phyloP scores from a whole-genome alignment of 108 stramenopile genomes.

The Skeletonema grethae region DNA sequence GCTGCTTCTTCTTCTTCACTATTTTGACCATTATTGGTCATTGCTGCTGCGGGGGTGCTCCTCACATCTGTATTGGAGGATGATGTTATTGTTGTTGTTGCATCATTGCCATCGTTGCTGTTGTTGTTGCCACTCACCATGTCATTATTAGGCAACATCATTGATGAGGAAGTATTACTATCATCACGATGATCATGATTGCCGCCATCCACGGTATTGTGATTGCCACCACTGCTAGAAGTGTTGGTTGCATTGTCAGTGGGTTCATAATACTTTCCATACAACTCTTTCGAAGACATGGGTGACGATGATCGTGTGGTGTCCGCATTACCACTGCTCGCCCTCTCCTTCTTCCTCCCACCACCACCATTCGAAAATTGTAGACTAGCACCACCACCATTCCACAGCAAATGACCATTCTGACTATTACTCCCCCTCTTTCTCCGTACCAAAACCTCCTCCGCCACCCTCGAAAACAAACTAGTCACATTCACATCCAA shows the following conservation, averaged over 20 bases:
- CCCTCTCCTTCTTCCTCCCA: too few species aligned
- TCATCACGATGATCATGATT: not conserved
- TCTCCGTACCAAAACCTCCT: constrained; percentile 51
- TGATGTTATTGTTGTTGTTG: not conserved
- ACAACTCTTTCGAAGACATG: not conserved
- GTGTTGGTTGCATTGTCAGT: not conserved
- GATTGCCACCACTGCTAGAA: not conserved
- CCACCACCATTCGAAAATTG: too few species aligned
- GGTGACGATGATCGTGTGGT: not conserved
- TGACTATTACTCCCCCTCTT: not conserved
- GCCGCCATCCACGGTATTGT: not conserved
- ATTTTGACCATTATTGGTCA: too few species aligned
- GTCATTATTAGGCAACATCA: too few species aligned
- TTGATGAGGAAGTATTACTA: too few species aligned
- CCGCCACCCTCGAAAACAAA: constrained; percentile 71
- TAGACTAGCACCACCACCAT: not conserved
- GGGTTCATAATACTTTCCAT: not conserved
- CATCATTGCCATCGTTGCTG: not conserved
- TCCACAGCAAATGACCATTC: not conserved
- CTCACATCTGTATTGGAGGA: not conserved
- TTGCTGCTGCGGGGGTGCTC: too few species aligned
- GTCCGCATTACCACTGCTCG: not conserved
- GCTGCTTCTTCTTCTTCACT: too few species aligned
- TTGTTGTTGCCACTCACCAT: not conserved
- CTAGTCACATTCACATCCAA: constrained; percentile 57